Evolutionary conservation across 2,329 filamentous ascomycete genomes (phyloP), one percentile per base, ranked within the genome.

Genomic region (Cercospora berteroae): DNA sequence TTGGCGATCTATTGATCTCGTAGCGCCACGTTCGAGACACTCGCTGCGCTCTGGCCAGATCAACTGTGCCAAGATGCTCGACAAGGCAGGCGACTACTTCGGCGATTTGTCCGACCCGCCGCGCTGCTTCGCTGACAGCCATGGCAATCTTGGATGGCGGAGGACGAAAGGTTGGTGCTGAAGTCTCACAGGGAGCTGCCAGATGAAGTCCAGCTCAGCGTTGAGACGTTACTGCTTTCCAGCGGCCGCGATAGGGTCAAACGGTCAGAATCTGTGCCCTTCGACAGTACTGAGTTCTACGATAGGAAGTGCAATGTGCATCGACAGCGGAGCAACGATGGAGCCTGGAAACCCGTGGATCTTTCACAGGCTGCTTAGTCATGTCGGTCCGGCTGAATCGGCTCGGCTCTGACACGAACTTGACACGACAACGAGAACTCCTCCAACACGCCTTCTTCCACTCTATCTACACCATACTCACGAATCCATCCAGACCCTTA

Each of bases 11-110:
- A 31, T 23, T 9, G 20, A 64, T 44, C 33, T 64, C 61, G 23
- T 64, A 64, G 7, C 25, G 18, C 61, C 61, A 64, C 23, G 52
- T 25, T 20, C 23, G 55, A 16, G 50, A 64, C 20, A 64, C 61
- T 12, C 33, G 61, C n/a, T 64, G 61, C 31, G 61, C 61, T 29
- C 50, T 48, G 16, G 33, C 52, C 31, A 64, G 20, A 18, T 64
- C 61, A 18, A 39, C 7, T 12, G 31, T 50, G n/a, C 44, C 61
- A 9, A 64, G 31, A 20, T 64, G 50, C 16, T 48, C 50, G 23
- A 64, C 61, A 27, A 64, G 29, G 25, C 13, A 25, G 8, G 23
- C 33, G 4, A 64, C 50, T 13, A 64, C 50, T 29, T 64, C 61
- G 13, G 61, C 48, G 20, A 58, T 29, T 5, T 18, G 9, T 25